These are phyloP conservation scores for Xylaria sp. DNA, from an alignment of 2,329 filamentous ascomycete species.

Conservation along the genomic window DNA sequence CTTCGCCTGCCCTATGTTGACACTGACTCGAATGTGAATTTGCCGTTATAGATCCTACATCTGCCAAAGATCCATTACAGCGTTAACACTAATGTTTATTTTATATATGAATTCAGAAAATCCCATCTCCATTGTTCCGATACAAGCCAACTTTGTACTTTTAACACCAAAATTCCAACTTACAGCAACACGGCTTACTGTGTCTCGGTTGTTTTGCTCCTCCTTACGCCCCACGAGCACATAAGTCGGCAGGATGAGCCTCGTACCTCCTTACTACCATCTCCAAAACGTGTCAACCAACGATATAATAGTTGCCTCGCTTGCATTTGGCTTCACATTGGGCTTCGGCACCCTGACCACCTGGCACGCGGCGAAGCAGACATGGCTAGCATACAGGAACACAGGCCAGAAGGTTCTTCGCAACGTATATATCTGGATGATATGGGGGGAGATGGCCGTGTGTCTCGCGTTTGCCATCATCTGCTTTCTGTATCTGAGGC, in stretches of 20 bases:
- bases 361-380: constrained; percentile 47
- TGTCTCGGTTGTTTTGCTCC: neutral
- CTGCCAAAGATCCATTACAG: neutral
- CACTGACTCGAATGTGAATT: neutral
- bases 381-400: constrained; percentile 43
- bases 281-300: constrained; percentile 30
- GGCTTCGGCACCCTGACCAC: constrained; percentile 49
- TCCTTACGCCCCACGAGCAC: neutral
- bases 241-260: neutral
- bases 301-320: constrained; percentile 40
- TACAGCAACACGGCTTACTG: neutral
- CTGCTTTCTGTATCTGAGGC: constrained; percentile 32
- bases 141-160: too few relatives aligned
- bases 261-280: constrained; percentile 25
- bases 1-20: neutral
- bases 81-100: neutral
- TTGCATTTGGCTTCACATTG: constrained; percentile 48
- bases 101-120: neutral
- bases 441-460: constrained; percentile 53
- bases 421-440: constrained; percentile 54
- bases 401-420: constrained; percentile 40
- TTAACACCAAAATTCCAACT: neutral
- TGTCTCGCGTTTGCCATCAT: constrained; percentile 51
- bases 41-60: neutral
- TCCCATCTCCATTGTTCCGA: too few relatives aligned